These are phyloP conservation scores for Xylaria sp. DNA, from an alignment of 2,329 filamentous ascomycete genomes.

Conservation along the genomic window DNA sequence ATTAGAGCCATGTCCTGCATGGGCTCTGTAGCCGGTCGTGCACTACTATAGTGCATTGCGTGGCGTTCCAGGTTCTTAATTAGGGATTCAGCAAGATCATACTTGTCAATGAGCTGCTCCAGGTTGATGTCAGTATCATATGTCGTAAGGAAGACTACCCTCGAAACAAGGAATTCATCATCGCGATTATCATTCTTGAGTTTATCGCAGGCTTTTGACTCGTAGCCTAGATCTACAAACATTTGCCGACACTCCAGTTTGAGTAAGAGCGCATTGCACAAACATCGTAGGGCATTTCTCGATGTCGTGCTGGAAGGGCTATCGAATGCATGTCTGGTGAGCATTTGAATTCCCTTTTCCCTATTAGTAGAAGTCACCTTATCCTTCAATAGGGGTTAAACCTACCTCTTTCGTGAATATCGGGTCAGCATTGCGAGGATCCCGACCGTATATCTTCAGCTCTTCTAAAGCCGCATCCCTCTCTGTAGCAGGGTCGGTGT, in stretches of 20 bases:
- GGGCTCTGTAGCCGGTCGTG: conserved; percentile 54
- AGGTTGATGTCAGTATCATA: conserved; percentile 79
- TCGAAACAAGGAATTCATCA: conserved; percentile 85
- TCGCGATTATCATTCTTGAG: conserved; percentile 80
- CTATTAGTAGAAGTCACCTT: conserved; percentile 35
- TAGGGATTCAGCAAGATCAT: conserved; percentile 74
- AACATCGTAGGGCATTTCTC: conserved; percentile 79
- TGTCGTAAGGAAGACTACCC: conserved; percentile 82
- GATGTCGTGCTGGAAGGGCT: conserved; percentile 70
- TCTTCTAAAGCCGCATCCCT: conserved; percentile 70
- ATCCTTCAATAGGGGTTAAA: background rate
- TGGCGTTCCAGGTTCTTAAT: conserved; percentile 77
- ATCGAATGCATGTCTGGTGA: conserved; percentile 79
- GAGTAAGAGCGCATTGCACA: conserved; percentile 86
- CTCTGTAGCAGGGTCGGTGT: conserved; percentile 53
- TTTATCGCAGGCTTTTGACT: conserved; percentile 72
- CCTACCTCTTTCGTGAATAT: conserved; percentile 83
- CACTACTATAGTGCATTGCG: conserved; percentile 56
- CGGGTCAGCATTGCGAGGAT: conserved; percentile 75
- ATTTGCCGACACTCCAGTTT: conserved; percentile 73
- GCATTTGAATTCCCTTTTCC: conserved; percentile 75
- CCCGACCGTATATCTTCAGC: conserved; percentile 82
- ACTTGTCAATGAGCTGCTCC: conserved; percentile 69
- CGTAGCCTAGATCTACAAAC: conserved; percentile 76
- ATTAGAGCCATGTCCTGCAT: conserved; percentile 83